phyloP scores from a whole-genome alignment of 2,329 filamentous ascomycete genomes.

The Verticillium nonalfalfae region DNA sequence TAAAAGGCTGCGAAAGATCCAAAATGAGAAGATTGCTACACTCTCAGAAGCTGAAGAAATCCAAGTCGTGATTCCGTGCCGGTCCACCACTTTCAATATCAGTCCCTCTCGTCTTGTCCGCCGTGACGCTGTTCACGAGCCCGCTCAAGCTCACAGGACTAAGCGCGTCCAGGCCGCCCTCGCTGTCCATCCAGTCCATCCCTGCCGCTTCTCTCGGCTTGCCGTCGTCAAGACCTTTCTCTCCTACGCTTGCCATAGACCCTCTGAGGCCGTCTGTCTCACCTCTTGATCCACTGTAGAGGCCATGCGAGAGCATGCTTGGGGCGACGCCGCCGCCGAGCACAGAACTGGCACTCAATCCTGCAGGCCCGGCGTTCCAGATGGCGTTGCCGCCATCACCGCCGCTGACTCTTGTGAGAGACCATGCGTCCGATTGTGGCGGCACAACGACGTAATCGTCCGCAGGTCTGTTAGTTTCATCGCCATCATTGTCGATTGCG shows the following conservation, averaged over 20 bases:
- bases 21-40: background rate
- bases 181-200: slow-evolving; percentile 18
- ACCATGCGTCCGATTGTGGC: slow-evolving; percentile 13
- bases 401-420: background rate
- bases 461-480: slow-evolving; percentile 7
- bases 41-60: slow-evolving; percentile 28
- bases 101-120: slow-evolving; percentile 15
- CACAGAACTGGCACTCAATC: slow-evolving; percentile 21
- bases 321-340: slow-evolving; percentile 7
- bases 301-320: background rate
- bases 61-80: slow-evolving; percentile 28
- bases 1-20: background rate
- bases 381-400: background rate
- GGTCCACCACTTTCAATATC: slow-evolving; percentile 4
- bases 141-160: slow-evolving; percentile 24
- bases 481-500: slow-evolving; percentile 19
- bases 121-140: slow-evolving; percentile 19
- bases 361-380: slow-evolving; percentile 6
- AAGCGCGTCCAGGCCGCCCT: slow-evolving; percentile 10
- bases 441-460: slow-evolving; percentile 22
- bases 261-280: background rate
- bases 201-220: background rate
- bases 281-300: background rate
- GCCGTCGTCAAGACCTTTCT: background rate
- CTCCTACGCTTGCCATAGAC: background rate